Conservation (phyloP, 1,284 basidiomycete genomes). For the Ceraceosorus bombacis region DNA sequence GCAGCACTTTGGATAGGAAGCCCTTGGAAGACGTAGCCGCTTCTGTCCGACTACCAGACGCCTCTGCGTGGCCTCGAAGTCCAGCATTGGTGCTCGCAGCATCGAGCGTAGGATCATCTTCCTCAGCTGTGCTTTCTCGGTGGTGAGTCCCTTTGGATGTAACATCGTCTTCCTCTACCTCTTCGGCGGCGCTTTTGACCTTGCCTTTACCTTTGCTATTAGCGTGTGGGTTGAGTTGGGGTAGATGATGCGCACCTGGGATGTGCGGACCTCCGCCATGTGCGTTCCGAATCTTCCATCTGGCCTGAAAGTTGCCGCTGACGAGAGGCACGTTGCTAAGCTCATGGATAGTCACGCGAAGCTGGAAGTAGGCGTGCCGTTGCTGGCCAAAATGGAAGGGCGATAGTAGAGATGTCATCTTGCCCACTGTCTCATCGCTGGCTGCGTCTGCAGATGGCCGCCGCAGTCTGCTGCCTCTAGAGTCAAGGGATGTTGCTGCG, state of each 20-base stretch:
- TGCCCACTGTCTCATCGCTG: not conserved
- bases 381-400: slow-evolving; percentile 52
- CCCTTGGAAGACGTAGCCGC: too few species aligned
- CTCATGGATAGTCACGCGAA: slow-evolving; percentile 62
- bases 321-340: slow-evolving; percentile 68
- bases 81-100: too few species aligned
- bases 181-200: not conserved
- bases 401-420: slow-evolving; percentile 32
- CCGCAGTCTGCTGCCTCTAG: too few species aligned
- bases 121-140: not conserved
- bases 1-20: too few species aligned
- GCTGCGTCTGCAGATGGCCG: too few species aligned
- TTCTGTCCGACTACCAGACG: too few species aligned
- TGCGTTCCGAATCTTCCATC: slow-evolving; percentile 68
- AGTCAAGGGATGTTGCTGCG: too few species aligned
- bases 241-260: too few species aligned
- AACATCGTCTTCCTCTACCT: too few species aligned
- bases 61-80: too few species aligned
- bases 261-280: slow-evolving; percentile 12
- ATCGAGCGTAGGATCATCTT: too few species aligned
- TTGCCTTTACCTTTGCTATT: slow-evolving; percentile 1
- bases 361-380: slow-evolving; percentile 58
- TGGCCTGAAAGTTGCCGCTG: slow-evolving; percentile 63
- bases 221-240: not conserved
- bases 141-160: not conserved